Evolutionary conservation across 1,284 basidiomycete genomes (phyloP).

Genomic region (Papiliotrema laurentii): DNA sequence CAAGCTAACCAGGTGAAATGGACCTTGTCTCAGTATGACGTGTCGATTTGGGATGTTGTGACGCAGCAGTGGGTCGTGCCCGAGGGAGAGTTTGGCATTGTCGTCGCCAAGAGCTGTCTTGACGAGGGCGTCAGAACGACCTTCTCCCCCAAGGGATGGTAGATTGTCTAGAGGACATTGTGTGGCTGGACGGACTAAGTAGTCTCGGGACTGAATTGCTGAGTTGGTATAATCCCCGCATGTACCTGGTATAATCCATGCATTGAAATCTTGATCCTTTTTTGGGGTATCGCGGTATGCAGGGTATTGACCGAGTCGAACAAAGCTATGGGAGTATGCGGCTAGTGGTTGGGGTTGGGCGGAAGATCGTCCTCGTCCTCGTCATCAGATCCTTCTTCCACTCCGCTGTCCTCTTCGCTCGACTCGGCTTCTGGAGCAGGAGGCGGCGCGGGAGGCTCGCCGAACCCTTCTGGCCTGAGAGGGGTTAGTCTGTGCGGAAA

Average conservation of each 20-base stretch:
- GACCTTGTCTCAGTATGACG: conserved; percentile 44
- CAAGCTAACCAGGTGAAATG: conserved; percentile 36
- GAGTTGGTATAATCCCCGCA: too few relatives aligned
- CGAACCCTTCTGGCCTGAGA: conserved; percentile 25
- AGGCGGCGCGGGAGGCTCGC: conserved; percentile 10
- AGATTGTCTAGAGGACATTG: too few relatives aligned
- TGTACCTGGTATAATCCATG: too few relatives aligned
- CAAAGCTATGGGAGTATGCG: too few relatives aligned
- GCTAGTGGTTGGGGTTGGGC: neutral
- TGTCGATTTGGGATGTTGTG: conserved; percentile 48
- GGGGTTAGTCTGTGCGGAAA: neutral
- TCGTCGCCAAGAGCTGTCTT: conserved; percentile 29
- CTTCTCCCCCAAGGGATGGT: conserved; percentile 10
- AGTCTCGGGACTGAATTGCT: too few relatives aligned
- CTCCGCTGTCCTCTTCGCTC: conserved; percentile 8
- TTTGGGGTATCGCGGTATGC: too few relatives aligned
- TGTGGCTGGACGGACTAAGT: too few relatives aligned
- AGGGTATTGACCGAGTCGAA: too few relatives aligned
- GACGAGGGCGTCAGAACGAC: conserved; percentile 13
- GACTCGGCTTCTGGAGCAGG: neutral
- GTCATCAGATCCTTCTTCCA: conserved; percentile 1
- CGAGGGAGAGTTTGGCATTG: conserved; percentile 39
- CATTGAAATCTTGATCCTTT: too few relatives aligned
- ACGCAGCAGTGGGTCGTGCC: conserved; percentile 46
- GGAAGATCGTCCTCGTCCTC: conserved; percentile 7